phyloP scores from a whole-genome alignment of 78 protist genomes.

The Dictyostelium intermedium region DNA sequence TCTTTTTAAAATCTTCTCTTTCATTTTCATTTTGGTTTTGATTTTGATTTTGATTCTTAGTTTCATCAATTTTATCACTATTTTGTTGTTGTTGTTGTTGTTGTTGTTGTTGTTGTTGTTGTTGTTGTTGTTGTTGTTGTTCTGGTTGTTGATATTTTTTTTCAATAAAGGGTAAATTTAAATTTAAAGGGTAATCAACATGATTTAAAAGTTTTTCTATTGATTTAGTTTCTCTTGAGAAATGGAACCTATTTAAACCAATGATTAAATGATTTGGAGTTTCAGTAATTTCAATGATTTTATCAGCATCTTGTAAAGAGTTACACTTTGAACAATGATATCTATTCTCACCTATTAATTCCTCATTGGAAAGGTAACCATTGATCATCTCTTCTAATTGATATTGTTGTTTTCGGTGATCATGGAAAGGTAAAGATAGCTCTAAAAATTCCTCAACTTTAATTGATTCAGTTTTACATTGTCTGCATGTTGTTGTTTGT shows the following conservation, averaged over 20 bases:
- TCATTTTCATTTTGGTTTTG: not conserved
- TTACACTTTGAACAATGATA: constrained; percentile 44
- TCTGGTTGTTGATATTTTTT: not conserved
- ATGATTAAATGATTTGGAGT: constrained; percentile 37
- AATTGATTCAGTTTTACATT: constrained; percentile 9
- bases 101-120: not conserved
- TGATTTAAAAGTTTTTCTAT: constrained; percentile 20
- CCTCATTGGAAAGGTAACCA: constrained; percentile 1
- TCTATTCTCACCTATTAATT: constrained; percentile 6
- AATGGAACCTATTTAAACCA: constrained; percentile 22
- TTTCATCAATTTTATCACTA: not conserved
- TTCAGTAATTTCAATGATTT: not conserved
- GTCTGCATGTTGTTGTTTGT: not conserved
- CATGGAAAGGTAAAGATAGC: constrained; percentile 15
- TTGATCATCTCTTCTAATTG: not conserved
- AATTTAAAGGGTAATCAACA: constrained; percentile 14
- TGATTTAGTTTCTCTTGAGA: constrained; percentile 18
- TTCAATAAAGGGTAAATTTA: not conserved
- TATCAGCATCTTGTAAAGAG: constrained; percentile 42
- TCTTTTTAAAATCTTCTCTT: not conserved
- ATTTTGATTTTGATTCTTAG: not conserved
- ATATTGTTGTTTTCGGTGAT: not conserved
- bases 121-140: not conserved
- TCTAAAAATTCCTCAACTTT: constrained; percentile 27
- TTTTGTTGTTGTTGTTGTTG: not conserved